A percentile compares a stretch with the other conserved stretches of the same genome.
Conservation (phyloP, 805 yeast genomes). For the Kodamaea restingae region DNA sequence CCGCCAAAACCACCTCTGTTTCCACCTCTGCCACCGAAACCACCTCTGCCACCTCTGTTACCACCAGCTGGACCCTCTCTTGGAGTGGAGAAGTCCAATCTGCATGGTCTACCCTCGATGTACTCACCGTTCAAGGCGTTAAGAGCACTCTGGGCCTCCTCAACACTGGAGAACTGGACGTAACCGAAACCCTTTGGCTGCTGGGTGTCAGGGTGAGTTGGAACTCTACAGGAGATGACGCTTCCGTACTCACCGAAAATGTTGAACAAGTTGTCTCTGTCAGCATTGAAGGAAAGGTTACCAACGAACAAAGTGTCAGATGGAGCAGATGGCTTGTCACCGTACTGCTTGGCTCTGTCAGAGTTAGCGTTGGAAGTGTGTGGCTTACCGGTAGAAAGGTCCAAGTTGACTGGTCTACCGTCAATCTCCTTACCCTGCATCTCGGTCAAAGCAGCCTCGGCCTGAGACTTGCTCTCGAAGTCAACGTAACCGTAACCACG, state of each 20-base stretch:
- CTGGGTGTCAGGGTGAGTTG: constrained; percentile 98
- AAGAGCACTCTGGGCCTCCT: constrained; percentile 86
- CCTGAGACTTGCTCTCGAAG: constrained; percentile 69
- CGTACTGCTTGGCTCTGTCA: constrained; percentile 85
- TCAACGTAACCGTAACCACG: constrained; percentile 98
- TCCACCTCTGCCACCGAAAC: constrained; percentile 27
- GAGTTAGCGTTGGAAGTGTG: constrained; percentile 49
- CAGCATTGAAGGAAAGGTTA: constrained; percentile 87
- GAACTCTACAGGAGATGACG: constrained; percentile 86
- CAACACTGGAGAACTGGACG: constrained; percentile 83
- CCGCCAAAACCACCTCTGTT: constrained; percentile 34
- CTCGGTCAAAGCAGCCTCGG: constrained; percentile 80
- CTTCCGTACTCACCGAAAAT: constrained; percentile 75
- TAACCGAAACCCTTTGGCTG: constrained; percentile 99
- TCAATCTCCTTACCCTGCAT: constrained; percentile 93
- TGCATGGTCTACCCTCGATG: constrained; percentile 87
- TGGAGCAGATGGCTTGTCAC: constrained; percentile 88
- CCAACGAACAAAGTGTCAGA: constrained; percentile 96
- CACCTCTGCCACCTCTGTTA: constrained; percentile 22
- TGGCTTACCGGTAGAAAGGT: constrained; percentile 84
- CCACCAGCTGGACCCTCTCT: constrained; percentile 48
- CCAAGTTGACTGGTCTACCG: constrained; percentile 94
- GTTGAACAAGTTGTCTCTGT: constrained; percentile 72
- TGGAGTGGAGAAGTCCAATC: constrained; percentile 94
- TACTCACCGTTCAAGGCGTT: constrained; percentile 85